These are phyloP conservation scores for Crataegus laevigata DNA, from an alignment of 306 rosid species.

Conservation along the genomic window DNA sequence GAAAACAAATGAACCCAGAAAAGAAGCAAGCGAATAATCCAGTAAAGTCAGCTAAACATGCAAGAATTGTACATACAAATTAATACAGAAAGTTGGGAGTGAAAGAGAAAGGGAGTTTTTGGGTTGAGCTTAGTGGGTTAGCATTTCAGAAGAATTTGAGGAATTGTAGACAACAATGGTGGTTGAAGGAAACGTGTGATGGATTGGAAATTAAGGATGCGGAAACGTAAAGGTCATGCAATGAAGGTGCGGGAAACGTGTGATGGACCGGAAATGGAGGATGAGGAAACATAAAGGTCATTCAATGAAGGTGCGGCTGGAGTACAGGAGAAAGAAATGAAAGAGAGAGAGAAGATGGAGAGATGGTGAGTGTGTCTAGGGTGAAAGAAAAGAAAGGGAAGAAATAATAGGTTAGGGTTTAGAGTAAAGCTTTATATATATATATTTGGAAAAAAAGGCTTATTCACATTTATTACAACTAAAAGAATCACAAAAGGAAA, in stretches of 20 bases:
- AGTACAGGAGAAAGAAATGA: too few species aligned
- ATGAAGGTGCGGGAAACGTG: constrained; percentile 18
- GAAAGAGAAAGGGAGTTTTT: not conserved
- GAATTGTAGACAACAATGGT: constrained; percentile 1
- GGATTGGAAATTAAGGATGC: not conserved
- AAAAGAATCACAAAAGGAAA: too few species aligned
- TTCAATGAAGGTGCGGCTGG: not conserved
- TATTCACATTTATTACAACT: too few species aligned
- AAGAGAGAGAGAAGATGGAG: too few species aligned
- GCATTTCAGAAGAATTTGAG: not conserved
- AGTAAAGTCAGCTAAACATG: not conserved
- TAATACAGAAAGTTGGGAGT: not conserved
- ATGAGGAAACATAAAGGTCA: constrained; percentile 27
- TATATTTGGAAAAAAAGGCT: too few species aligned
- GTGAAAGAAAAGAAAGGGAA: too few species aligned
- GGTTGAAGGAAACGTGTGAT: constrained; percentile 24
- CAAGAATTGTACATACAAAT: not conserved
- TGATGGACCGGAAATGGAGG: not conserved
- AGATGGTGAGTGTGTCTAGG: too few species aligned
- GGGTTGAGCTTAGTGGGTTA: not conserved
- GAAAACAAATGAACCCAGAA: constrained; percentile 4
- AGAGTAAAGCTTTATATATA: too few species aligned
- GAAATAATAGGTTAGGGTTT: too few species aligned
- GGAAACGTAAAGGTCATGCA: constrained; percentile 27
- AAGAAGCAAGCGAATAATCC: not conserved